These are phyloP conservation scores for Tylopilus subfusipes DNA, from an alignment of 768 basidiomycete species.

Conservation along the genomic window DNA sequence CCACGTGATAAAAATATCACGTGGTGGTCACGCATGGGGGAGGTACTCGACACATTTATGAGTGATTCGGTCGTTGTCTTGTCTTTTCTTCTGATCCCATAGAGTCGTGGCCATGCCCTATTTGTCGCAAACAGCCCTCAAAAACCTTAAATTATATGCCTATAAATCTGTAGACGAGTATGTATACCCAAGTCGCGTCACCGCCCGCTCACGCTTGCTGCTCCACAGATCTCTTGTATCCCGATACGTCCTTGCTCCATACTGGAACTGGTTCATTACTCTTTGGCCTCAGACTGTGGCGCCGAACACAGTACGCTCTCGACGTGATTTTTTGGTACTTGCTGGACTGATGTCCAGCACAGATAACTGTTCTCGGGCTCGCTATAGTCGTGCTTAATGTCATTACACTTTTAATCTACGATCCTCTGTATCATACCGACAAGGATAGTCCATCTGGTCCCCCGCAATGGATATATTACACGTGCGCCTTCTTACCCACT, in stretches of 20 bases:
- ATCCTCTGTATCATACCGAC: constrained; percentile 71
- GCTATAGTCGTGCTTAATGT: constrained; percentile 82
- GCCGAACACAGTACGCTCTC: constrained; percentile 74
- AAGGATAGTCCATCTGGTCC: constrained; percentile 58
- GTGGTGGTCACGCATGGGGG: no score
- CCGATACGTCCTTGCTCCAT: constrained; percentile 73
- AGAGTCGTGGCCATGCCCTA: constrained; percentile 51
- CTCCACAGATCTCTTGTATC: constrained; percentile 66
- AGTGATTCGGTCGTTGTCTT: background rate
- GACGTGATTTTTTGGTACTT: background rate
- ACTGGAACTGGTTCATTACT: constrained; percentile 90
- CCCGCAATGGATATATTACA: constrained; percentile 88
- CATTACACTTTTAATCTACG: constrained; percentile 75
- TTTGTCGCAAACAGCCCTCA: constrained; percentile 62
- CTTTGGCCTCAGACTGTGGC: constrained; percentile 83
- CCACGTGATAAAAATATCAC: no score
- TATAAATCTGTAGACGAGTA: constrained; percentile 84
- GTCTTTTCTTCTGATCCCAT: background rate
- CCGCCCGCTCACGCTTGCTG: background rate
- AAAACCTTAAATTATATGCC: constrained; percentile 71
- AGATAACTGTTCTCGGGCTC: constrained; percentile 91
- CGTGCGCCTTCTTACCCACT: constrained; percentile 46
- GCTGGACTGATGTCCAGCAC: background rate
- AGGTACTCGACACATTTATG: no score
- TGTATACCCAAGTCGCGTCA: background rate